These are phyloP conservation scores for Cryptosporidium viatorum DNA, from an alignment of 169 alveolate species.

Conservation along the genomic window DNA sequence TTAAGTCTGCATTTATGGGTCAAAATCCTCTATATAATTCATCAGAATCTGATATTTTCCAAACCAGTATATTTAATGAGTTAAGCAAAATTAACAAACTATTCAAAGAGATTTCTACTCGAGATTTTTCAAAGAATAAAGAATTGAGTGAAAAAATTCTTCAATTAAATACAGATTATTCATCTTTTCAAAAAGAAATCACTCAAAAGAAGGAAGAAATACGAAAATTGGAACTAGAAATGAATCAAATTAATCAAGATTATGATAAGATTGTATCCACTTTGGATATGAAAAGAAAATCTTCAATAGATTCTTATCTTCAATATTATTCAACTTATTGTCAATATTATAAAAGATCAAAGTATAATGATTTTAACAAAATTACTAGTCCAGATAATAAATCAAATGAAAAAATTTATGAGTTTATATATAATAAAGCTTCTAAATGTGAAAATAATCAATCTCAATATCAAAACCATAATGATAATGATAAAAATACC, in stretches of 20 bases:
- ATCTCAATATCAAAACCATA: background rate
- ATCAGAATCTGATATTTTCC: background rate
- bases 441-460: background rate
- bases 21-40: background rate
- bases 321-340: constrained; percentile 61
- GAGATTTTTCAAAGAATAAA: background rate
- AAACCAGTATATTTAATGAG: constrained; percentile 15
- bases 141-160: constrained; percentile 3
- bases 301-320: constrained; percentile 13
- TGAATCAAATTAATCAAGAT: constrained; percentile 3
- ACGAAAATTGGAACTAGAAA: background rate
- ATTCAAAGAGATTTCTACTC: constrained; percentile 22
- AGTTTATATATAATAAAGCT: background rate
- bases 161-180: background rate
- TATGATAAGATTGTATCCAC: background rate
- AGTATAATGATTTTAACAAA: background rate
- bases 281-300: constrained; percentile 1
- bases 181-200: constrained; percentile 3
- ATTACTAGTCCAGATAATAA: background rate
- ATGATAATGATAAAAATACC: background rate
- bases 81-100: background rate
- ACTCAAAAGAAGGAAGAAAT: constrained; percentile 20
- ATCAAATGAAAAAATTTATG: background rate
- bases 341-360: constrained; percentile 17
- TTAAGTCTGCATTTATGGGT: constrained; percentile 17